phyloP scores from a whole-genome alignment of 2,329 filamentous ascomycete species.

The Fusarium chuoi region DNA sequence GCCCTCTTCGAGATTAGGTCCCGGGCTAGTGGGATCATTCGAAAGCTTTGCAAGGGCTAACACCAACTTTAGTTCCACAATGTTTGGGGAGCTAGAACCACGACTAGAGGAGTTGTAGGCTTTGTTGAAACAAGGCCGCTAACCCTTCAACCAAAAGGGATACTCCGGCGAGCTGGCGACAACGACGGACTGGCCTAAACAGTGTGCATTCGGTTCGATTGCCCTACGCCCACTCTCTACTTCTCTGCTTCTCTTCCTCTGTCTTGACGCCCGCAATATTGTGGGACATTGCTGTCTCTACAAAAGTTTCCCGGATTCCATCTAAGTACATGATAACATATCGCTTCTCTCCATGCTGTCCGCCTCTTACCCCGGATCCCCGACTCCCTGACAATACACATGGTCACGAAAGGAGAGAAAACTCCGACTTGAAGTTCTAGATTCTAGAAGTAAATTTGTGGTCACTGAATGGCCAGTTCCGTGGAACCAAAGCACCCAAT shows the following conservation, averaged over 20 bases:
- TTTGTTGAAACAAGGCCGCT: too few species aligned
- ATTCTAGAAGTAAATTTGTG: not conserved
- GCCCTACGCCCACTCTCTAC: too few species aligned
- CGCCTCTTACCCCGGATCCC: too few species aligned
- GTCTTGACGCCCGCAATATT: fast-evolving
- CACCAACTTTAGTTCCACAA: too few species aligned
- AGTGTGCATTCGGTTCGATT: too few species aligned
- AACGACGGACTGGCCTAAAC: not conserved
- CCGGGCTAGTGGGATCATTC: not conserved
- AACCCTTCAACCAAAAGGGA: not conserved
- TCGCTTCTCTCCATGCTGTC: too few species aligned
- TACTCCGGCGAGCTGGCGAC: not conserved
- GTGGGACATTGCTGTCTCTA: not conserved
- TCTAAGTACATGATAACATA: too few species aligned
- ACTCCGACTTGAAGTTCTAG: not conserved
- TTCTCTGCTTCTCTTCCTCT: not conserved
- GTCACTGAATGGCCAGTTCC: too few species aligned
- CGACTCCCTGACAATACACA: not conserved
- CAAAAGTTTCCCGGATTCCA: not conserved
- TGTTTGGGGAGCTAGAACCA: not conserved
- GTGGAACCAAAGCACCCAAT: not conserved
- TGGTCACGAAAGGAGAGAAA: not conserved
- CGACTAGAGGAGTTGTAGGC: not conserved
- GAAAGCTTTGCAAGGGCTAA: not conserved
- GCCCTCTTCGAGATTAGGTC: not conserved